Base-by-base conservation (phyloP, 192 early-diverging fungal species). In the Paraglomus occultum region DNA sequence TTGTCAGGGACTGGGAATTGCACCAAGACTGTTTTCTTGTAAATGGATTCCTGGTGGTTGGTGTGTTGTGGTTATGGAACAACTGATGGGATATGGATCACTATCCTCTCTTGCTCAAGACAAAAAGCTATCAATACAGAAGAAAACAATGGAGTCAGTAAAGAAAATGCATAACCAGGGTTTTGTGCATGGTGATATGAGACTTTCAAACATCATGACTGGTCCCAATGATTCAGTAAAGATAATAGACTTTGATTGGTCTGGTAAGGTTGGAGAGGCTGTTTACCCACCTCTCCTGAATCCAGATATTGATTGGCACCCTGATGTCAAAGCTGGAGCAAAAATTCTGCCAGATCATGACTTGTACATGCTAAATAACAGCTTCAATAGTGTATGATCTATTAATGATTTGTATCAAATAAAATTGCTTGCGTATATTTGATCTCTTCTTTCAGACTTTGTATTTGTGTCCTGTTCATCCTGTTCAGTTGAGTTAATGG, bases 161-260 rank as follows among this genome's bases (percentile, higher is more conserved):
- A n/a, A 58, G n/a, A 58, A 14, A 40, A 58, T 58, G 55, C 55
- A 58, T n/a, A 11, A 58, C 31, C 31, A n/a, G 9, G 55, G 55
- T n/a, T 58, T 58, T 40, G 55, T 58, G 42, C 55, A 58, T 40
- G 55, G 55, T n/a, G 55, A 58, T n/a, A 9, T 58, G 55, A 9
- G n/a, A 58, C 55, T 58, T 14, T 40, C 55, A 40, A 58, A 58
- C n/a, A 58, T 58, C 55, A 58, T 58, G 55, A 6, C n/a, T 23
- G 55, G n/a, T 58, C 55, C 55, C 10, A 58, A 58, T n/a, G n/a
- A 58, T 58, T 58, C 55, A 14, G 9, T 58, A 58, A 58, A 58
- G 6, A 58, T 58, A 58, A 58, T 58, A 58, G 55, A 58, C 42
- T 58, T 58, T 58, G 55, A 58, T 9, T 58, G 55, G 55, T 23